Conservation (phyloP, 805 yeast genomes). For the Suhomyces sp. region DNA sequence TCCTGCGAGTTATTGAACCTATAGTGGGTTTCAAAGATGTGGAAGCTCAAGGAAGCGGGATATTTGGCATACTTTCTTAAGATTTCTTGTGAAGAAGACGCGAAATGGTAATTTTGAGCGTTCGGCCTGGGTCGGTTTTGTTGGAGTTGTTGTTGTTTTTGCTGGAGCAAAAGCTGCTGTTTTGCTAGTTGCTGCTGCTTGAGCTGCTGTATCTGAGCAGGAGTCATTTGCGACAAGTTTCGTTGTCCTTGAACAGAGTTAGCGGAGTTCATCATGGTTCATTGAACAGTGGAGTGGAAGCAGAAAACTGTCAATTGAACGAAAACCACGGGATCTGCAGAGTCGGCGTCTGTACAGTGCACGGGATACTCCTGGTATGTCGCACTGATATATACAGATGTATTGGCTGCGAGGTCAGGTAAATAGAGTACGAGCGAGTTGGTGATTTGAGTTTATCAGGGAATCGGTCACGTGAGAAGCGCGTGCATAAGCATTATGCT, state of each 20-base stretch:
- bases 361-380: neutral
- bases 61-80: constrained; percentile 71
- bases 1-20: constrained; percentile 86
- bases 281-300: neutral
- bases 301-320: neutral
- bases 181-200: constrained; percentile 10
- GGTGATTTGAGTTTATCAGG: neutral
- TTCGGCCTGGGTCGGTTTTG: constrained; percentile 20
- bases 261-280: constrained; percentile 1
- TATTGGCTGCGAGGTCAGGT: neutral
- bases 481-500: neutral
- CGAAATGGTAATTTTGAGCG: constrained; percentile 48
- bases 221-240: constrained; percentile 4
- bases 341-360: neutral
- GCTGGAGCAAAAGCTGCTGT: constrained; percentile 23
- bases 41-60: constrained; percentile 83
- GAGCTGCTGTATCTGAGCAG: constrained; percentile 11
- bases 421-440: neutral
- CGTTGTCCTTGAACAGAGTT: constrained; percentile 4
- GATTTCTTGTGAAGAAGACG: constrained; percentile 69
- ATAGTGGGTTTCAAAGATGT: constrained; percentile 87
- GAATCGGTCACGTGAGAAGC: neutral
- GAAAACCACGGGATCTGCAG: neutral
- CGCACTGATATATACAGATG: neutral
- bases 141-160: constrained; percentile 18